phyloP scores from a whole-genome alignment of 2,329 filamentous ascomycete genomes.

The Fusarium sp. region DNA sequence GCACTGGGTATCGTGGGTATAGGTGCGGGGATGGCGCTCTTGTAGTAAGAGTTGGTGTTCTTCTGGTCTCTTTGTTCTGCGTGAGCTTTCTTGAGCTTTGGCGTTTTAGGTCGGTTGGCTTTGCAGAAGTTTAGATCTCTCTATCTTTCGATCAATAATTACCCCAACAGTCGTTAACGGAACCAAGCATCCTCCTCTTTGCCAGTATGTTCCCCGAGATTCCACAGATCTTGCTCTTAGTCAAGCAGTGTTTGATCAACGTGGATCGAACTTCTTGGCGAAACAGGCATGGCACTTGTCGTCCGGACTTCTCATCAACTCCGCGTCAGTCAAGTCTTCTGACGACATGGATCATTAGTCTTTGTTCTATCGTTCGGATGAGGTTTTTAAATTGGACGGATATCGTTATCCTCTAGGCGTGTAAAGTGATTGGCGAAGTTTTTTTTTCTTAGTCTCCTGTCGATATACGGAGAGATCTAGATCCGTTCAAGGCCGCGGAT shows the following conservation, averaged over 20 bases:
- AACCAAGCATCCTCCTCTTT: not conserved
- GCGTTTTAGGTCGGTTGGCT: slow-evolving; percentile 1
- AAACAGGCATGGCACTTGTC: not conserved
- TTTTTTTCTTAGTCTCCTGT: not conserved
- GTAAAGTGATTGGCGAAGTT: not conserved
- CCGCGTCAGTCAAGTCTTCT: not conserved
- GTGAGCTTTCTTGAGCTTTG: slow-evolving; percentile 1
- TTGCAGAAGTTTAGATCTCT: not conserved
- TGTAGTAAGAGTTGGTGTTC: slow-evolving; percentile 18
- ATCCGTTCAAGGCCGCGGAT: not conserved
- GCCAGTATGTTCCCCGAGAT: not conserved
- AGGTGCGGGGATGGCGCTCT: slow-evolving; percentile 44
- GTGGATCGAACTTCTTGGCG: not conserved
- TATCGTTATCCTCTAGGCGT: not conserved
- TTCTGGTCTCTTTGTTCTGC: not conserved
- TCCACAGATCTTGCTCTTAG: not conserved
- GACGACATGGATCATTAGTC: not conserved
- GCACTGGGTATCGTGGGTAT: slow-evolving; percentile 47
- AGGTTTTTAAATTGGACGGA: not conserved
- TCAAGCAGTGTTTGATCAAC: not conserved
- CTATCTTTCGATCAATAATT: slow-evolving; percentile 5
- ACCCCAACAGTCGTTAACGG: slow-evolving; percentile 15
- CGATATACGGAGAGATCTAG: not conserved
- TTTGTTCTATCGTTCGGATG: not conserved
- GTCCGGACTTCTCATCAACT: not conserved